Evolutionary conservation across 2,329 filamentous ascomycete genomes (phyloP), one percentile per base, ranked within the genome.

Genomic region (Penicillium sp.): DNA sequence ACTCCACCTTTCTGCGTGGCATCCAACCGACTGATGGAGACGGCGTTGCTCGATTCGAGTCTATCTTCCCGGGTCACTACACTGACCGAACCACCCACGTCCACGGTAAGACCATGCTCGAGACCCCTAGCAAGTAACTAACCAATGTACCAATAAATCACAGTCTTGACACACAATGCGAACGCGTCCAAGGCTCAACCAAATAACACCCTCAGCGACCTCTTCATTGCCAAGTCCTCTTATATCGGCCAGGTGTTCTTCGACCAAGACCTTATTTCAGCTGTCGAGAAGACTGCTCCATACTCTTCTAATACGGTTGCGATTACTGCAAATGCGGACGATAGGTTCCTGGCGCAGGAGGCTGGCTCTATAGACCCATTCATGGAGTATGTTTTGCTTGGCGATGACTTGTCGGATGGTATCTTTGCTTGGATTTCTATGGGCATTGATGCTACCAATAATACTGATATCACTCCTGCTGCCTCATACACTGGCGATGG

Each of bases 161-260:
- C 5, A 58, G 51, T 66, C 6, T 48, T 64, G 22, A 55, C 60
- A 7, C 62, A 65, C 51, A 35, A 52, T 1, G 42, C 41, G 32
- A 57, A 57, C 36, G 48, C 51, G 17, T 59, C 58, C 7, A 58
- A 56, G 8, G 52, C 68, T 5, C 63, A 69, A 30, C 48, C 65
- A 31, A 77, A 73, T 52, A 74, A 72, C 37, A 74, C 75, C 40
- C 69, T 76, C 44, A 59, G 61, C 27, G 73, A 68, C 42, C 66
- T 68, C 11, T 60, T 57, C 42, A 51, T 46, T 10, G 14, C 59
- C 9, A 67, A 62, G 34, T 69, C 75, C 40, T 71, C 73, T 6
- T 78, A 83, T 61, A 69, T 82, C 26, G 79, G 79, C 12, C 79
- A 84, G 56, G 54, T 79, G 34, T 83, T 79, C 69, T 79, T 79